Evolutionary conservation across 495 filamentous ascomycete species (phyloP), one percentile per base, ranked within the genome.

Genomic region (Talaromyces proteolyticus): DNA sequence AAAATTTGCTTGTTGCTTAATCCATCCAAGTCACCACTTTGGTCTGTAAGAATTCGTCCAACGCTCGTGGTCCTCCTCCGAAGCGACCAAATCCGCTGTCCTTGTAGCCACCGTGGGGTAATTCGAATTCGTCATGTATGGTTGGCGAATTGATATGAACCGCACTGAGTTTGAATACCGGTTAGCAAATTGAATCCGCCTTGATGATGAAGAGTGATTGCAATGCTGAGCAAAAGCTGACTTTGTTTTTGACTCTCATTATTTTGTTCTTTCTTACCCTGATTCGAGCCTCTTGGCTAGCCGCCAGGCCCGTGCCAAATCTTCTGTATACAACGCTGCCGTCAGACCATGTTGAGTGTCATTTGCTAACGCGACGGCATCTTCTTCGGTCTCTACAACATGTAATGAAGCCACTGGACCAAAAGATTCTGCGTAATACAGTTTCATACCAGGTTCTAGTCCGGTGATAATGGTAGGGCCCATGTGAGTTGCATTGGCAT

Each of bases 81-180:
- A 85, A 85, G 1, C 81, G 68, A 17, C 91, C 91, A 63, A 80
- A 91, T 7, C 91, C 91, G 55, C 86, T 90, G 46, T 78, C 78
- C 77, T 96, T 96, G 59, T 79, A 81, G 25, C 91, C 91, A 23
- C 91, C 90, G 64, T 95, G 89, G 4, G 90, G 88, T 47, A 95
- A 60, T 17, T 70, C 71, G 11, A 80, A 65, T 68, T 95, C 90
- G 53, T 96, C 91, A 59, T 95, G 89, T 1, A 95, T 75, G 2
- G 83, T 88, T 78, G 90, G 82, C 24, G 72, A 76, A 63, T 96
- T 96, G 60, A 95, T 91, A 63, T 95, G 91, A 22, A 96, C 86
- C 20, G 86, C 86, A 17, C 42, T 45, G 20, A 14, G 20, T 14
- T 22, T 11, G 12, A 24, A 3, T n/a, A 45, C 12, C 18, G 39